Conservation (phyloP, 768 basidiomycete genomes). For the Amanita thiersii region DNA sequence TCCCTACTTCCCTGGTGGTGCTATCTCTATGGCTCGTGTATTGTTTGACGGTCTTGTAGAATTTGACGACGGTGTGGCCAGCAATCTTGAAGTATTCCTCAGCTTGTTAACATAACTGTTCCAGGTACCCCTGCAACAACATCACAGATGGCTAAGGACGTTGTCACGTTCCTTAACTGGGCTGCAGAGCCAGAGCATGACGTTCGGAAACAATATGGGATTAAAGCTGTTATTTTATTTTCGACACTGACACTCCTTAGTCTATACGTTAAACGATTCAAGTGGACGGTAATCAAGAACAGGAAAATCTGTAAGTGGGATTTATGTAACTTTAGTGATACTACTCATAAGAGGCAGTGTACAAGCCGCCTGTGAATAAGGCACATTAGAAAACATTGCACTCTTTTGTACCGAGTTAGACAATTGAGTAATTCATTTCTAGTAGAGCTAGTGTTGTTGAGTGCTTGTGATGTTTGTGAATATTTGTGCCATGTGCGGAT, state of each 20-base stretch:
- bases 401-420: constrained; percentile 7
- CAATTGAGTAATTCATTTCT: constrained; percentile 6
- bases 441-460: background rate
- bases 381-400: constrained; percentile 35
- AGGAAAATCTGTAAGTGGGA: constrained; percentile 74
- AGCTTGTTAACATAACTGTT: constrained; percentile 2
- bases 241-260: constrained; percentile 74
- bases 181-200: constrained; percentile 98
- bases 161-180: constrained; percentile 92
- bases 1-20: constrained; percentile 98
- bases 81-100: background rate
- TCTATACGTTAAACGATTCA: constrained; percentile 92
- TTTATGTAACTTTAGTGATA: background rate
- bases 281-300: constrained; percentile 89
- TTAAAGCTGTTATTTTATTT: constrained; percentile 94
- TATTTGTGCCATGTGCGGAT: constrained; percentile 5
- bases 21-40: constrained; percentile 96
- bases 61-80: constrained; percentile 77
- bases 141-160: constrained; percentile 99
- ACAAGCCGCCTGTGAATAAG: constrained; percentile 53
- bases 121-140: constrained; percentile 92
- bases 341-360: constrained; percentile 29
- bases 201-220: constrained; percentile 92
- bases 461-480: constrained; percentile 4
- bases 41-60: constrained; percentile 95